Base-by-base conservation (phyloP, 208 protist species). In the Crithidia brevicula region DNA sequence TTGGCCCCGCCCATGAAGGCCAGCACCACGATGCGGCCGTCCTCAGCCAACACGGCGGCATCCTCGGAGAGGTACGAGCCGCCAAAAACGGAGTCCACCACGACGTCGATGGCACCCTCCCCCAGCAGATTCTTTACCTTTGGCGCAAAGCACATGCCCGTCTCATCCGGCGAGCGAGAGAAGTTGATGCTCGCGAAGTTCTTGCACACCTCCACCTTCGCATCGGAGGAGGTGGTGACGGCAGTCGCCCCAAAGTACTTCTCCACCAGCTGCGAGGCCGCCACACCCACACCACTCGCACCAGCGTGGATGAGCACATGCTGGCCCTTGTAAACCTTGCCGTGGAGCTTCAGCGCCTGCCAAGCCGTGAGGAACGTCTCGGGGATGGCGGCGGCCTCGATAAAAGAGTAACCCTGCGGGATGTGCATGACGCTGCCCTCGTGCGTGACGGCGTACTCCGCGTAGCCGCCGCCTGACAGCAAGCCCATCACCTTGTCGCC, bases 291-390 rank as follows among this genome's bases (percentile, higher is more conserved):
- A 30, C 96, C 96, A 66, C 90, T 95, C 30, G 89, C 89, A 27
- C 84, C 89, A 40, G 91, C 91, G 67, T 97, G 92, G 36, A 98
- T 85, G 13, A 97, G 79, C 28, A 98, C 90, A 30, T 71, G 75
- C 25, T 98, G 67, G 15, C 81, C 86, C 27, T 81, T 66, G 74
- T 82, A 56, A 18, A 91, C 64, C 23, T 88, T 53, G 10, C 81
- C 91, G 52, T 93, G 81, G 31, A 78, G 71, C 63, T 89, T 82
- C 34, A 98, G 82, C 6, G 79, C 66, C 72, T 98, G 96, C 82
- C 85, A 98, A 38, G 94, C 92, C 36, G 95, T 98, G 22, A 98
- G 59, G 51, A 94, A 98, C 28, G 86, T 86, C 72, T 98, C 93
- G 9, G 96, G 95, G 33, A 98, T 93, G 9, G 88, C 85, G 8